These are phyloP conservation scores for Pyronema omphalodes DNA, from an alignment of 495 filamentous ascomycete species.

Conservation along the genomic window DNA sequence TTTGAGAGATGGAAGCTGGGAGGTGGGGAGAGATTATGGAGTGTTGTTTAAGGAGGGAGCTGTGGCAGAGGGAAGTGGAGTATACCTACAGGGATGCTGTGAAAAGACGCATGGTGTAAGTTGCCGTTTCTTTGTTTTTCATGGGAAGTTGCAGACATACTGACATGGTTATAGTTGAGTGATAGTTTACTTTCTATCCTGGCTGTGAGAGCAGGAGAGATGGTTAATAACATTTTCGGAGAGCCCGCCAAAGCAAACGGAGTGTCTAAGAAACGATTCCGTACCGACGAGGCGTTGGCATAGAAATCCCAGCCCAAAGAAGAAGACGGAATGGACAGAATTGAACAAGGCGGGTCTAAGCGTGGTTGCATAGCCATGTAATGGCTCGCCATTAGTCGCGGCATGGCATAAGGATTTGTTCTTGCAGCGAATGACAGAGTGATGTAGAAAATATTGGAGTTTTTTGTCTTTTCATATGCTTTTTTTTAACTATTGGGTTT, in stretches of 20 bases:
- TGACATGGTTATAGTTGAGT: constrained; percentile 36
- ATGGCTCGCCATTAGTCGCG: no score
- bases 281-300: no score
- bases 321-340: no score
- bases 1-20: constrained; percentile 30
- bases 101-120: constrained; percentile 79
- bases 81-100: constrained; percentile 92
- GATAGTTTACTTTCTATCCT: constrained; percentile 66
- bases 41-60: constrained; percentile 46
- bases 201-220: constrained; percentile 55
- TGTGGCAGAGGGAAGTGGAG: constrained; percentile 44
- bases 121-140: constrained; percentile 10
- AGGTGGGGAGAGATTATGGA: constrained; percentile 48
- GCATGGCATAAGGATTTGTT: no score
- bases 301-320: no score
- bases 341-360: no score
- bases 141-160: not conserved
- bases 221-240: constrained; percentile 62
- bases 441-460: no score
- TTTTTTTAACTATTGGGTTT: no score
- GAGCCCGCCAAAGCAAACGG: constrained; percentile 5
- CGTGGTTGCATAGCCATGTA: no score
- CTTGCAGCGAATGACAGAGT: no score
- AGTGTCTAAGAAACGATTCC: no score
- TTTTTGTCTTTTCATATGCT: no score